These are phyloP conservation scores for Talaromyces marneffei DNA, from an alignment of 2,329 filamentous ascomycete genomes.

Conservation along the genomic window DNA sequence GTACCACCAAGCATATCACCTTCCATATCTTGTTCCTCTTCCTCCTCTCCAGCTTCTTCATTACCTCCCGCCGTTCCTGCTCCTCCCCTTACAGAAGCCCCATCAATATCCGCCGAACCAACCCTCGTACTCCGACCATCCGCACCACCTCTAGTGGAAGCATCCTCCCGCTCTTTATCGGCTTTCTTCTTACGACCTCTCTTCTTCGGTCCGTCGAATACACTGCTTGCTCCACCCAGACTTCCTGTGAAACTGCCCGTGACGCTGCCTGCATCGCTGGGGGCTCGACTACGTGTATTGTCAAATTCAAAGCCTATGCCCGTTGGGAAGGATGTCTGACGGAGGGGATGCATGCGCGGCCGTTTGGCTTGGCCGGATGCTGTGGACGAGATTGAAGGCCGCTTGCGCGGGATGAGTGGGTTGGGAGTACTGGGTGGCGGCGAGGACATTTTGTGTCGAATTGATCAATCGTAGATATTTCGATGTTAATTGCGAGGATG, in stretches of 20 bases:
- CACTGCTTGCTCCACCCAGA: slow-evolving; percentile 31
- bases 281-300: slow-evolving; percentile 25
- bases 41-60: slow-evolving; percentile 46
- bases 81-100: slow-evolving; percentile 23
- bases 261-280: slow-evolving; percentile 37
- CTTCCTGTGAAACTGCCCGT: slow-evolving; percentile 41
- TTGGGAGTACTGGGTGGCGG: slow-evolving; percentile 28
- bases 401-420: slow-evolving; percentile 34
- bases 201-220: slow-evolving; percentile 28
- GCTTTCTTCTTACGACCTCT: slow-evolving; percentile 35
- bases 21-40: slow-evolving; percentile 46
- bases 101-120: slow-evolving; percentile 31
- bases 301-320: slow-evolving; percentile 33
- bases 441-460: slow-evolving; percentile 31
- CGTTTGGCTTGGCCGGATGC: slow-evolving; percentile 30
- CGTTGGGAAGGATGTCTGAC: slow-evolving; percentile 41
- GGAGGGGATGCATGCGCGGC: slow-evolving; percentile 42
- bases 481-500: not conserved
- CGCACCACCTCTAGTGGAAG: slow-evolving; percentile 22
- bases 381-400: slow-evolving; percentile 37
- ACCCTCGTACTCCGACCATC: slow-evolving; percentile 22
- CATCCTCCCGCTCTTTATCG: slow-evolving; percentile 33
- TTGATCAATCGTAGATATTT: not conserved
- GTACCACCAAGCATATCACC: slow-evolving; percentile 42
- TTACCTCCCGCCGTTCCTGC: slow-evolving; percentile 35